These are phyloP conservation scores for Syncephalastrum contaminatum DNA, from an alignment of 371 early-diverging fungal genomes.

Conservation along the genomic window DNA sequence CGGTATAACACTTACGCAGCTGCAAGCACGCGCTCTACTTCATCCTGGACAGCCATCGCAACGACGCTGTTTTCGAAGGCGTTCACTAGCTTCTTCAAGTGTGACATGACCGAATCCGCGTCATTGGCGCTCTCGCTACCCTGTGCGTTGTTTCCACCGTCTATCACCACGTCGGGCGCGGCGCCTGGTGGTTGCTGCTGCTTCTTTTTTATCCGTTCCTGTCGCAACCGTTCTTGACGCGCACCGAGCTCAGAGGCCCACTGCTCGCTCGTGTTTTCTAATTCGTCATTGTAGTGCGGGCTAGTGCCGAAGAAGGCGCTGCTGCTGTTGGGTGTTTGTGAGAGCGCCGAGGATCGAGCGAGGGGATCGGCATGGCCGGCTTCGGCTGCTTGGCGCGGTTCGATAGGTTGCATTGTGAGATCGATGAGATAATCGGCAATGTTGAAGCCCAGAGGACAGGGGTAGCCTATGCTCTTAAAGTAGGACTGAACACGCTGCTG, in stretches of 20 bases:
- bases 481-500: constrained; percentile 50
- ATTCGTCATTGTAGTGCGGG: constrained; percentile 19
- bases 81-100: constrained; percentile 44
- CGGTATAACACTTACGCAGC: constrained; percentile 11
- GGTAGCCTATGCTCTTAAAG: constrained; percentile 70
- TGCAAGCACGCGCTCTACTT: constrained; percentile 41
- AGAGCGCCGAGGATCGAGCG: neutral
- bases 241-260: constrained; percentile 40
- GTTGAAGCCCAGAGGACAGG: constrained; percentile 90
- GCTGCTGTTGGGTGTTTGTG: neutral
- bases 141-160: constrained; percentile 11
- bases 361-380: neutral
- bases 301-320: constrained; percentile 12
- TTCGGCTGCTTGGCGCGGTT: constrained; percentile 13
- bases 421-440: constrained; percentile 91
- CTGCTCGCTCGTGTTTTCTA: constrained; percentile 43
- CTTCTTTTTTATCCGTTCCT: constrained; percentile 18
- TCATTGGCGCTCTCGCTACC: constrained; percentile 6
- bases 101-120: constrained; percentile 36
- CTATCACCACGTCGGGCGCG: constrained; percentile 24
- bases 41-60: constrained; percentile 36
- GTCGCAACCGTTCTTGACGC: constrained; percentile 20
- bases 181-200: constrained; percentile 8
- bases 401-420: constrained; percentile 64
- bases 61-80: constrained; percentile 48